Percentiles rank a stretch among this genome's conserved stretches.
Conservation (phyloP, 768 basidiomycete species). For the Mycena galericulata region DNA sequence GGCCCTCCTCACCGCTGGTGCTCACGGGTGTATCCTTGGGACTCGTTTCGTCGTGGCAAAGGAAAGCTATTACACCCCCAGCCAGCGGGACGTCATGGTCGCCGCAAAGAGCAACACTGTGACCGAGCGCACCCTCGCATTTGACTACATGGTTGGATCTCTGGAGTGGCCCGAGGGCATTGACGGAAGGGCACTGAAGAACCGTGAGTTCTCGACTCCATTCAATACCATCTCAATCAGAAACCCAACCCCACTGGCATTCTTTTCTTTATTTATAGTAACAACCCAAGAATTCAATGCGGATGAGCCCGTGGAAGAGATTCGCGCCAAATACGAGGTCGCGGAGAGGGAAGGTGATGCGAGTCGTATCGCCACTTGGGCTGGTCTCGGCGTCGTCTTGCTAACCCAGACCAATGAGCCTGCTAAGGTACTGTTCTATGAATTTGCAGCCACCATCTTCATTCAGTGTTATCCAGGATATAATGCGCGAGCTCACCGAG, state of each 20-base stretch:
- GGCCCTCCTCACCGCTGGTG: neutral
- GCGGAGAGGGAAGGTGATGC: slow-evolving; percentile 4
- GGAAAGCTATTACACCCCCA: slow-evolving; percentile 7
- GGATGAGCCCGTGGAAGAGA: neutral
- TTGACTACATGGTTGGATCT: slow-evolving; percentile 8
- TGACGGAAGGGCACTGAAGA: slow-evolving; percentile 4
- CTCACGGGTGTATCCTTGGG: slow-evolving; percentile 9
- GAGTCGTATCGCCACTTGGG: slow-evolving; percentile 5
- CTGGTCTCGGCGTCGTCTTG: slow-evolving; percentile 4
- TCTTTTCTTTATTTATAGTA: neutral
- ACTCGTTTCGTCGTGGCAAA: slow-evolving; percentile 1
- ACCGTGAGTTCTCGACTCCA: slow-evolving; percentile 2
- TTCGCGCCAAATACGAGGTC: neutral
- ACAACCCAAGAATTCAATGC: neutral
- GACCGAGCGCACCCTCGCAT: slow-evolving; percentile 1
- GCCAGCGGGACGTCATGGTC: slow-evolving; percentile 1
- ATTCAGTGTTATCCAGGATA: neutral
- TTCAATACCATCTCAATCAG: neutral
- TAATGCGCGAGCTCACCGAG: neutral
- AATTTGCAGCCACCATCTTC: neutral
- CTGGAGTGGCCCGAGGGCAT: slow-evolving; percentile 11
- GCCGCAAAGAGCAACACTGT: neutral
- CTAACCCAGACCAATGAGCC: neutral
- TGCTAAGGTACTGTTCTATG: slow-evolving; percentile 1
- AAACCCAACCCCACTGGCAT: neutral